Base-by-base conservation (phyloP, 176 grass and related monocot genomes). In the Carex littledalei region DNA sequence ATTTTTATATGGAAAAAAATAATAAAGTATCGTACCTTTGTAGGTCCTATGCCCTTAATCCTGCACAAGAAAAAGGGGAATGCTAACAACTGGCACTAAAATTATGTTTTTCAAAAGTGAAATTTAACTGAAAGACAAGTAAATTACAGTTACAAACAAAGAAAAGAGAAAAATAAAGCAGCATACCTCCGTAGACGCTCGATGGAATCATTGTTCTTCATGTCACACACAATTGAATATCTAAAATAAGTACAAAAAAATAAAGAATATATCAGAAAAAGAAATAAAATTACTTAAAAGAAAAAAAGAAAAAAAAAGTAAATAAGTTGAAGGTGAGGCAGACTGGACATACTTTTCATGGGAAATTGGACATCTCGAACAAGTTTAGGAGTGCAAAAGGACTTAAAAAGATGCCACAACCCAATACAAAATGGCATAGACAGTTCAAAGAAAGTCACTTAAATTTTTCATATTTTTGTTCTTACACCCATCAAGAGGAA, bases 191-290 rank as follows among this genome's bases (percentile, higher is more conserved):
- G 88, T 76, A 95, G 93, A 47, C 89, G 88, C 20, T 98, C 95
- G 22, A 98, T 93, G 1, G 95, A 90, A 26, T 92, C 89, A 85
- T 85, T 85, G 63, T 88, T 98, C 67, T 85, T 90, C 89, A 97
- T 82, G 89, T 97, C 91, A 87, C 94, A 93, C 49, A 94, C 87
- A 41, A 98, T 89, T 70, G 95, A 91, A 78, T 94, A 95, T 67
- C 95, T 95, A 83, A 53, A 68, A 35, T 68, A 24, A 50, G 37
- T 29, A 67, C 8, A 53, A 47, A 47, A 47, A 43, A 2, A 1
- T 53, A 59, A 83, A 21, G 2, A n/a, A 78, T 64, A 55, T 60
- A 15, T 79, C 37, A 54, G 45, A 12, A 68, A 8, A 15, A 89
- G 26, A 35, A 26, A 21, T 1, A 21, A 22, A 60, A 59, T 14